Evolutionary conservation across 192 early-diverging fungal species (phyloP), one percentile per base, ranked within the genome.

Genomic region (Coemansia reversa): DNA sequence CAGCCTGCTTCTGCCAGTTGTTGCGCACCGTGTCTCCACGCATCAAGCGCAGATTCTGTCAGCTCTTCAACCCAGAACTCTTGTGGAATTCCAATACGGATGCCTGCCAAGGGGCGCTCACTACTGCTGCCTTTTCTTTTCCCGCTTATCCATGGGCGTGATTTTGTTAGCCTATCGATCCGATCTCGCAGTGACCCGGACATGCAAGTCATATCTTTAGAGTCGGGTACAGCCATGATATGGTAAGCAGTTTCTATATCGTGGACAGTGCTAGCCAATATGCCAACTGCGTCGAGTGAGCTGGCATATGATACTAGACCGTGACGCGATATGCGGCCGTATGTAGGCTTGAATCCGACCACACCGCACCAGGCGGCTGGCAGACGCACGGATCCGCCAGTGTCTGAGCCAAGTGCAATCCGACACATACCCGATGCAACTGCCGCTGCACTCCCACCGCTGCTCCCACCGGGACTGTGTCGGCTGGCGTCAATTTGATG

Each of bases 331-430:
- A 90, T 79, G 39, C 85, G 85, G 0, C 95, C 95, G 67, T 96
- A 98, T 0, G 89, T 88, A 14, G 95, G 95, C 70, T 98, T 98
- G 64, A 93, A 95, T 5, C 95, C 95, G 20, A 93, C 85, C 5
- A 96, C 82, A 8, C 95, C 95, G 70, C 94, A 96, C 76, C 93
- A 98, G 4, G 95, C 86, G 3, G 94, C 95, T 6, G 95, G 95
- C 16, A 95, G 76, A 23, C 95, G 76, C n/a, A 98, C 91, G 4
- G 93, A 95, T 14, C 95, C 95, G 55, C 95, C 95, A 1, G 95
- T 98, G 58, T 98, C 95, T 2, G 94, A 95, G 2, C 95, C 95
- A 33, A 97, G 59, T 0, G 93, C 92, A 84, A 81, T 85, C 58
- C 86, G 81, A 65, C 90, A 92, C 87, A 92, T 86, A 5, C 88